Conservation (phyloP, 1,284 basidiomycete genomes). For the Tetrapyrgos nigripes region DNA sequence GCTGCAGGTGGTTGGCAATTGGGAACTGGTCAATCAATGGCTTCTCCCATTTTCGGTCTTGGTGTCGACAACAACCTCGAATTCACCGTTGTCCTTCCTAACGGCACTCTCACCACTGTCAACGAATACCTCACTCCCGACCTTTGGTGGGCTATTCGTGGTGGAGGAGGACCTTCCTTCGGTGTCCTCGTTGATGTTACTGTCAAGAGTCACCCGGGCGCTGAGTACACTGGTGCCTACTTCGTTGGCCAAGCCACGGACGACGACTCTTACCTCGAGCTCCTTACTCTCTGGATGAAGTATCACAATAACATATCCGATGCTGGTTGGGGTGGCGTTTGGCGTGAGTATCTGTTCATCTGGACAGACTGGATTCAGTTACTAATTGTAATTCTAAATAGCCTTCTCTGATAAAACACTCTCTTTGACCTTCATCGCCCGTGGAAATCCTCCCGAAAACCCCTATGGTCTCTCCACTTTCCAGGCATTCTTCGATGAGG, state of each 20-base stretch:
- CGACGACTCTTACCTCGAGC: not conserved
- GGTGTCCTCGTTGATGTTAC: slow-evolving; percentile 5
- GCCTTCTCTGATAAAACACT: slow-evolving; percentile 4
- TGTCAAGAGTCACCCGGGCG: not conserved
- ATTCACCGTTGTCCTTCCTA: too few relatives aligned
- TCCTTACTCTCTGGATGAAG: too few relatives aligned
- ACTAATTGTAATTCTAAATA: too few relatives aligned
- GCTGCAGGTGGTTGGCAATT: too few relatives aligned
- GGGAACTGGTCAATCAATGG: too few relatives aligned
- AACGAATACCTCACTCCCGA: too few relatives aligned
- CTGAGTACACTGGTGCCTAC: not conserved
- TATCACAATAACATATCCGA: slow-evolving; percentile 9
- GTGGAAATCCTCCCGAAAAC: slow-evolving; percentile 3
- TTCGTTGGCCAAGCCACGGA: not conserved
- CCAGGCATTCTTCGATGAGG: too few relatives aligned
- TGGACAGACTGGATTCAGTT: too few relatives aligned
- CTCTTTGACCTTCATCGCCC: slow-evolving; percentile 10
- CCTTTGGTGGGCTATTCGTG: slow-evolving; percentile 13
- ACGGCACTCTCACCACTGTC: too few relatives aligned
- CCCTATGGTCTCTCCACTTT: slow-evolving; percentile 6
- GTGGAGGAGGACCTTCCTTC: slow-evolving; percentile 7
- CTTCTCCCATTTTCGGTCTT: too few relatives aligned
- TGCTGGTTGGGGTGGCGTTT: slow-evolving; percentile 31
- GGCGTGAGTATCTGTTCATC: too few relatives aligned
- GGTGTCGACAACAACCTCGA: too few relatives aligned